These are phyloP conservation scores for Ophiocordyceps camponoti-leonardi DNA, from an alignment of 2,329 filamentous ascomycete genomes.

Conservation along the genomic window DNA sequence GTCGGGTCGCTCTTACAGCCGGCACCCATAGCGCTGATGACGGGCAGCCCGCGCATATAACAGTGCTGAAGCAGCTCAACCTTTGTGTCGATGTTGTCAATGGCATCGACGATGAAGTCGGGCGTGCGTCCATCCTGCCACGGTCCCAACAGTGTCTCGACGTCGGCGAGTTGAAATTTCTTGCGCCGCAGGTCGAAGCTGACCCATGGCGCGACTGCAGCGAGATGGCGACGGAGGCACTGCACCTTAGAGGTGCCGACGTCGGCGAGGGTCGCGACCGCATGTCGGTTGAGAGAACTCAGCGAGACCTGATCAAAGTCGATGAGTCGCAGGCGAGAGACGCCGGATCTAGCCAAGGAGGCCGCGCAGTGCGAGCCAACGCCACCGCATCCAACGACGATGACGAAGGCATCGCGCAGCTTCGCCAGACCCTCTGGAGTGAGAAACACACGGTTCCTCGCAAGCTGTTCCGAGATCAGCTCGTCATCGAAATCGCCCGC, in stretches of 20 bases:
- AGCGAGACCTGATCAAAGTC: slow-evolving; percentile 97
- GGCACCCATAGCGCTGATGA: slow-evolving; percentile 92
- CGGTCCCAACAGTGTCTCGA: slow-evolving; percentile 46
- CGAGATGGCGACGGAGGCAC: slow-evolving; percentile 60
- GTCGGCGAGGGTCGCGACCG: slow-evolving; percentile 82
- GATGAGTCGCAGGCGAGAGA: slow-evolving; percentile 71
- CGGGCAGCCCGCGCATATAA: slow-evolving; percentile 54
- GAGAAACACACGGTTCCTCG: slow-evolving; percentile 82
- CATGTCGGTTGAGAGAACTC: slow-evolving; percentile 88
- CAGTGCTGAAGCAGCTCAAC: slow-evolving; percentile 83
- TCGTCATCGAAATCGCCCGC: slow-evolving; percentile 54
- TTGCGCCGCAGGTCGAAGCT: slow-evolving; percentile 74
- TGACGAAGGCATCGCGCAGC: slow-evolving; percentile 65
- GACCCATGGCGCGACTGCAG: slow-evolving; percentile 84
- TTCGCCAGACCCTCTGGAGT: slow-evolving; percentile 64
- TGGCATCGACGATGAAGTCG: slow-evolving; percentile 88
- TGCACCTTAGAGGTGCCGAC: slow-evolving; percentile 87
- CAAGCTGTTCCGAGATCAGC: slow-evolving; percentile 84
- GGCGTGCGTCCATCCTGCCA: slow-evolving; percentile 50
- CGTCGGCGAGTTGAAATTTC: slow-evolving; percentile 56
- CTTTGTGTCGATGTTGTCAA: slow-evolving; percentile 97
- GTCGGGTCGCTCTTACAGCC: slow-evolving; percentile 84
- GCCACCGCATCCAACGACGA: slow-evolving; percentile 85
- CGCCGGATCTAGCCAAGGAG: slow-evolving; percentile 74
- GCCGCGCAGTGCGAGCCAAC: slow-evolving; percentile 86